These are phyloP conservation scores for Eragrostis nindensis DNA, from an alignment of 176 grass and related monocot species.

Conservation along the genomic window DNA sequence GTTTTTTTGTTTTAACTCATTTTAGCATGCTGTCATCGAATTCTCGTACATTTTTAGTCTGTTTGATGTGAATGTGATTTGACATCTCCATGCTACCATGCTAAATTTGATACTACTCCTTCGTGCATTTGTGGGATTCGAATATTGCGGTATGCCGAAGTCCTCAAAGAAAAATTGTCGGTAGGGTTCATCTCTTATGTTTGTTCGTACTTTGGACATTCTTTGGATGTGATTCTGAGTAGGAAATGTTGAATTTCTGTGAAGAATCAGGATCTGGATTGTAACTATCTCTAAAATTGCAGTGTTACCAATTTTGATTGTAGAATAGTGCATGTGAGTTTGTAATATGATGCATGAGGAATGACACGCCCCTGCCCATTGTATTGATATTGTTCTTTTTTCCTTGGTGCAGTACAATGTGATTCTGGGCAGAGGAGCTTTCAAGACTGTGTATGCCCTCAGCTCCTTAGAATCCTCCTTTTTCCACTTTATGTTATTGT, in stretches of 20 bases:
- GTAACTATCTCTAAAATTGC: background rate
- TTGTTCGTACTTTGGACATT: background rate
- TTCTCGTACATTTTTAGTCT: too few species aligned
- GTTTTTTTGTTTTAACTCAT: background rate
- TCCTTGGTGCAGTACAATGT: constrained; percentile 70
- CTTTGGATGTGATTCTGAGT: background rate
- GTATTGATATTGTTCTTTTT: constrained; percentile 27
- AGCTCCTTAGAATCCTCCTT: constrained; percentile 31
- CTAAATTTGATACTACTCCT: constrained; percentile 1
- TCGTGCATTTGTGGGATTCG: background rate
- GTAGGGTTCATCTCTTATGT: background rate
- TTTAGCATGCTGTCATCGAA: too few species aligned
- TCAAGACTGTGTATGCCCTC: constrained; percentile 86
- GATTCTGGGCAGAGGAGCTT: constrained; percentile 86
- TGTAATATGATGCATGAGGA: constrained; percentile 7
- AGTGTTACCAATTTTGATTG: background rate
- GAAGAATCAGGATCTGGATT: background rate
- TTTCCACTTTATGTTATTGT: constrained; percentile 15
- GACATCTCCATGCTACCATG: constrained; percentile 20
- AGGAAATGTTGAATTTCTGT: background rate
- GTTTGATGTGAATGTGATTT: constrained; percentile 36
- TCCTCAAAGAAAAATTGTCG: background rate
- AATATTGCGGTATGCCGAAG: background rate
- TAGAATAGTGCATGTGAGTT: background rate
- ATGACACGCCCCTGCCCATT: background rate